Percentiles rank a stretch among this genome's conserved stretches.
phyloP scores from a whole-genome alignment of 345 rosid genomes.

The Melastoma malabathricum region DNA sequence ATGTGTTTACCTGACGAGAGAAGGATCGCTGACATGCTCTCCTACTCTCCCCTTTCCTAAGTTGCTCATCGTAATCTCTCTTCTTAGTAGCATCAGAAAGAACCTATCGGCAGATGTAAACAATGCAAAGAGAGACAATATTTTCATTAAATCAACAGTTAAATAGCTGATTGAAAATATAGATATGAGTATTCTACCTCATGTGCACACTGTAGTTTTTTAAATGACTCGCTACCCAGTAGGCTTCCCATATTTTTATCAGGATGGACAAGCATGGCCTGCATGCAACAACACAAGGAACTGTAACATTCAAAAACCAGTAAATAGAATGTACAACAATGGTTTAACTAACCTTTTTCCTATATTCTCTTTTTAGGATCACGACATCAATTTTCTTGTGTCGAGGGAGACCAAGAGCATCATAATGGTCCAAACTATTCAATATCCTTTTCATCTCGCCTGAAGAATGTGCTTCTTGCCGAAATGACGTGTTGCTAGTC shows the following conservation, averaged over 20 bases:
- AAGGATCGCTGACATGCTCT: constrained; percentile 58
- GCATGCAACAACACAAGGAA: constrained; percentile 10
- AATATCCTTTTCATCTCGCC: constrained; percentile 89
- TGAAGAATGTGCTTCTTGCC: constrained; percentile 40
- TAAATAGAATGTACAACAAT: neutral
- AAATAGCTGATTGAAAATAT: neutral
- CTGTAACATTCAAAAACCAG: neutral
- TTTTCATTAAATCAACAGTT: too few relatives aligned
- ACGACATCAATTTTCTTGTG: constrained; percentile 49
- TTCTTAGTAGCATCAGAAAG: constrained; percentile 79
- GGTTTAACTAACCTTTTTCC: constrained; percentile 49
- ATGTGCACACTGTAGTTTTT: constrained; percentile 93
- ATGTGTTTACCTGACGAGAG: constrained; percentile 45
- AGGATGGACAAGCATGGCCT: constrained; percentile 99
- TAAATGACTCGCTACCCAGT: constrained; percentile 89
- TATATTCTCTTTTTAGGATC: constrained; percentile 69
- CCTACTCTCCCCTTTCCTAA: constrained; percentile 73
- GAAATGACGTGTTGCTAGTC: constrained; percentile 28
- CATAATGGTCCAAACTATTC: constrained; percentile 61
- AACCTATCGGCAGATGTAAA: constrained; percentile 31
- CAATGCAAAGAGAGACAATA: constrained; percentile 5
- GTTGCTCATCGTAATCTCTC: constrained; percentile 86
- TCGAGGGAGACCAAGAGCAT: constrained; percentile 67
- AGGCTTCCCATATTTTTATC: constrained; percentile 97
- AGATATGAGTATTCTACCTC: constrained; percentile 39